Conservation (phyloP, 495 filamentous ascomycete species). For the Letharia columbiana region DNA sequence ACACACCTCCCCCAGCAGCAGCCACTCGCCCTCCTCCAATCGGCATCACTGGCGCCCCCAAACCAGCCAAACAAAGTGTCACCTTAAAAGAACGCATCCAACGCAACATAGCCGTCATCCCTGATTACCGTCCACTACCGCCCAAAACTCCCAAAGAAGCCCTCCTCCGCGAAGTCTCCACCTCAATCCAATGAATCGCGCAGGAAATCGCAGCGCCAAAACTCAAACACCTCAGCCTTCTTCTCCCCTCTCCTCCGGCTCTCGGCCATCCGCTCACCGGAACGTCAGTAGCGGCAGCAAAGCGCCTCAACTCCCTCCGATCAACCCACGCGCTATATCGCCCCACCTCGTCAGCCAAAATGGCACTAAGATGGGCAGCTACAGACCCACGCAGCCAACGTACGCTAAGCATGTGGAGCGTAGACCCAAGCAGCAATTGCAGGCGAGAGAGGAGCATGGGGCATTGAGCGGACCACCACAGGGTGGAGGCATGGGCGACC, state of each 20-base stretch:
- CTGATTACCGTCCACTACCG: constrained; percentile 39
- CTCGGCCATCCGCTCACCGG: constrained; percentile 5
- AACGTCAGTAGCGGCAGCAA: constrained; percentile 9
- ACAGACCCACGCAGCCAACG: constrained; percentile 27
- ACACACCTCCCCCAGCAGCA: constrained; percentile 59
- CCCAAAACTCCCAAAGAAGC: constrained; percentile 22
- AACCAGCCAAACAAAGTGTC: constrained; percentile 39
- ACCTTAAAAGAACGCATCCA: constrained; percentile 17
- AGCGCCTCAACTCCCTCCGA: constrained; percentile 21
- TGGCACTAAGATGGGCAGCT: constrained; percentile 24
- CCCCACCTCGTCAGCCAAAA: constrained; percentile 24
- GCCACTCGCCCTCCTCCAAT: constrained; percentile 33
- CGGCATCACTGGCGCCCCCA: constrained; percentile 28
- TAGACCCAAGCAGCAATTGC: constrained; percentile 23
- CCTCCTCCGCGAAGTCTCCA: constrained; percentile 15
- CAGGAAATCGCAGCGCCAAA: constrained; percentile 7
- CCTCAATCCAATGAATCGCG: constrained; percentile 16
- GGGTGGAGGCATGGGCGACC: constrained; percentile 52
- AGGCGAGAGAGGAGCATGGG: constrained; percentile 34
- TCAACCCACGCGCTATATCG: constrained; percentile 17
- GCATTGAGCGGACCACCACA: constrained; percentile 23
- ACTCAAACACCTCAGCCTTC: background rate
- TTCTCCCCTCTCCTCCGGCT: constrained; percentile 3
- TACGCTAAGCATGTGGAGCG: constrained; percentile 37
- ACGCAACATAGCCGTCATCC: constrained; percentile 36